Base-by-base conservation (phyloP, 2,329 filamentous ascomycete species). In the Paracamarosporium sp. region DNA sequence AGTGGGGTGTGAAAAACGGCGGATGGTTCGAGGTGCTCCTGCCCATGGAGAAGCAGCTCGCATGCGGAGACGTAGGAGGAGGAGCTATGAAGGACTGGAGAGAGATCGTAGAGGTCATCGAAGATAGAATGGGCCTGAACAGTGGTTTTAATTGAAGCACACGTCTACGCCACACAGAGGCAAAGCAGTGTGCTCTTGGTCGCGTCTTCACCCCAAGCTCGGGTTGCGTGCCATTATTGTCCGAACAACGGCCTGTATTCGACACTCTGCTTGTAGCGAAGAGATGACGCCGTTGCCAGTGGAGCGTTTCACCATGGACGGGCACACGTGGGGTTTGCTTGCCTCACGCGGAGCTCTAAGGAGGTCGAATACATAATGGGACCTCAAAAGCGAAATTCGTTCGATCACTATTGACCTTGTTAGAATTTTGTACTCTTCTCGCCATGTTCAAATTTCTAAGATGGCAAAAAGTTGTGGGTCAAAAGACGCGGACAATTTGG, bases 1-100 rank as follows among this genome's bases (percentile, higher is more conserved):
- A 93, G 56, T 97, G 93, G 92, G 89, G 88, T 5, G 66, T 70
- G 8, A 63, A 64, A 44, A 75, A 73, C 33, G 71, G 72, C 13
- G 74, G 73, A 2, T 83, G 82, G 90, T 84, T 95, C 63, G 88
- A 91, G 68, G 86, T 96, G 17, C 71, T 96, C 60, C 77, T 81
- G 50, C 91, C 93, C 0, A 84, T 90, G 65, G 85, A 89, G 67
- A 97, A 96, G 80, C 81, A 82, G 12, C 79, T 97, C 54, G 93
- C 93, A 0, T 97, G 93, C 77, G 92, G 92, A 13, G 93, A 97
- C 77, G 83, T 89, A 2, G 93, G 93, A 0, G 84, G 86, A 38
- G 93, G 93, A 4, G 93, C 87, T 1, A 97, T 97, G 93, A 86
- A 85, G 71, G 86, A 91, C 51, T 96, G 91, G 91, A 84, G 80